Percentiles rank a stretch among this genome's conserved stretches.
Evolutionary conservation across 257 asterid genomes (phyloP).

Genomic region (Scutellaria barbata): DNA sequence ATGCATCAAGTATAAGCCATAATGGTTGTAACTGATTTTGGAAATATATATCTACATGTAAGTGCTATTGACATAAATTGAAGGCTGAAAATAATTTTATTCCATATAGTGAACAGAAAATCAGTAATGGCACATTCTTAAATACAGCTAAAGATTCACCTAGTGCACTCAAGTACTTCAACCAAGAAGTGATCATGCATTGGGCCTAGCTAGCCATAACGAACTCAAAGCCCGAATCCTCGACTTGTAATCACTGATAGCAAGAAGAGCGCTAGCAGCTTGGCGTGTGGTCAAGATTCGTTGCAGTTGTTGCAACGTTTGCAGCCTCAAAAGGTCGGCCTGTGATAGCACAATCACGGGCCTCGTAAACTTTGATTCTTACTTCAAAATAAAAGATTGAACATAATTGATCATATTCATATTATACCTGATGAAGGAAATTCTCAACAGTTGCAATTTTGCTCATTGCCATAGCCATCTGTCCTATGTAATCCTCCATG

Average conservation of each 20-base stretch:
- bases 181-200: constrained; percentile 36
- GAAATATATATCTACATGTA: constrained; percentile 12
- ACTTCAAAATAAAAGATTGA: too few relatives aligned
- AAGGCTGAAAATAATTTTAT: background rate
- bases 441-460: constrained; percentile 59
- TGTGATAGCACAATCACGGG: constrained; percentile 23
- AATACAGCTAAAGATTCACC: background rate
- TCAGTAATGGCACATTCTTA: background rate
- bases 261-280: constrained; percentile 86
- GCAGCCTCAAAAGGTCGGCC: constrained; percentile 84
- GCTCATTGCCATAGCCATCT: constrained; percentile 76
- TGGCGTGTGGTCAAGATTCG: constrained; percentile 82
- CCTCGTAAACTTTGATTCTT: background rate
- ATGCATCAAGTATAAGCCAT: background rate
- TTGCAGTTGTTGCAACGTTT: constrained; percentile 82
- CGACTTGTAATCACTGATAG: constrained; percentile 70
- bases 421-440: constrained; percentile 69
- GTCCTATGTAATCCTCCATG: constrained; percentile 65
- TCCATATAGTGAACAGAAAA: background rate
- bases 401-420: background rate
- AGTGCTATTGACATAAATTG: constrained; percentile 5
- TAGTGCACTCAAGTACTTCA: too few relatives aligned
- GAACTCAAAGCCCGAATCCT: constrained; percentile 80
- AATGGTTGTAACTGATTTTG: constrained; percentile 5
- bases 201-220: constrained; percentile 79